Percentiles rank a stretch among this genome's conserved stretches.
Evolutionary conservation across 2,329 filamentous ascomycete genomes (phyloP).

Genomic region (Trichophyton simii): DNA sequence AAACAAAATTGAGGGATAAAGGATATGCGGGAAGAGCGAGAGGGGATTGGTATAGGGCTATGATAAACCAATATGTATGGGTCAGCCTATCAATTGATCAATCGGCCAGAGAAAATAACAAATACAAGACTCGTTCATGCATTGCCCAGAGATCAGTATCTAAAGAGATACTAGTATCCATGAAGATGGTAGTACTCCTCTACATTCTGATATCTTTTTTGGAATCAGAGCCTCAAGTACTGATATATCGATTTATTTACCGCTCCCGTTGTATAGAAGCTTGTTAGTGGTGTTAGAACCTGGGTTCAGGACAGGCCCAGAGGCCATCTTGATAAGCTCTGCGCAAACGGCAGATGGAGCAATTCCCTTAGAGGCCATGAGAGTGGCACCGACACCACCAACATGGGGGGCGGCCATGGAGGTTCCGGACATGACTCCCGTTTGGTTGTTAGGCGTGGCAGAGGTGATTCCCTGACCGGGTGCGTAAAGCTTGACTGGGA

Average conservation of each 20-base stretch:
- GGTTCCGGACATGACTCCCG: conserved; percentile 32
- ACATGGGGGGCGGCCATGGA: conserved; percentile 34
- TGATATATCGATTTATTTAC: not conserved
- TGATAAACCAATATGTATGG: no score
- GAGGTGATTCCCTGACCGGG: conserved; percentile 43
- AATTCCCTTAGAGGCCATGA: conserved; percentile 40
- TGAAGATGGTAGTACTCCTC: no score
- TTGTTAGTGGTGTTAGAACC: conserved; percentile 18
- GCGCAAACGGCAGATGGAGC: conserved; percentile 33
- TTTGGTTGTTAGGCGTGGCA: conserved; percentile 35
- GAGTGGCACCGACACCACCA: conserved; percentile 43
- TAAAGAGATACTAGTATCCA: no score
- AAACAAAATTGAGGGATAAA: no score
- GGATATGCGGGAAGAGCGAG: no score
- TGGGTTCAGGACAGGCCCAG: conserved; percentile 15
- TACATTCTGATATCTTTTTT: no score
- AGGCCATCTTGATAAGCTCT: conserved; percentile 43
- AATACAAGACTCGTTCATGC: no score
- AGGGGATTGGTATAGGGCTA: no score
- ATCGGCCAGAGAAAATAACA: no score
- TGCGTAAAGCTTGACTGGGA: conserved; percentile 43
- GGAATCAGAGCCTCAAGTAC: no score
- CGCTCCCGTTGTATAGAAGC: conserved; percentile 21
- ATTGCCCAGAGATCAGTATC: no score
- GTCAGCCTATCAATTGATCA: no score